Evolutionary conservation across 345 rosid genomes (phyloP).

Genomic region (Trapa bicornis): DNA sequence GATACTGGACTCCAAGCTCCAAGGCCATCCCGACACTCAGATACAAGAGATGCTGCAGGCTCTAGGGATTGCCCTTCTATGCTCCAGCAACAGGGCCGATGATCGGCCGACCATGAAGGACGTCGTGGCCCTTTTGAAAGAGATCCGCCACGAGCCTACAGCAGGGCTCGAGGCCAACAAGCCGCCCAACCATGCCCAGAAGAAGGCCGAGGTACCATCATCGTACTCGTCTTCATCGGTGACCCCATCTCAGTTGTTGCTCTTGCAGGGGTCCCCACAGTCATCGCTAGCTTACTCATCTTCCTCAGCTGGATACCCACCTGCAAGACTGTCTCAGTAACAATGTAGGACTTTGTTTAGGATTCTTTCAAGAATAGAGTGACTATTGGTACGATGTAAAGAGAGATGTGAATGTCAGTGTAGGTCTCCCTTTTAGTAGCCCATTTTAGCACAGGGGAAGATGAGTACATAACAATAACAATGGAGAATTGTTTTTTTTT

Average conservation of each 20-base stretch:
- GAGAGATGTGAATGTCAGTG: not conserved
- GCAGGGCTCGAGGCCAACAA: constrained; percentile 25
- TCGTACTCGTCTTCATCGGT: constrained; percentile 27
- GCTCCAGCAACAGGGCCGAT: constrained; percentile 53
- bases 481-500: not conserved
- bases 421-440: not conserved
- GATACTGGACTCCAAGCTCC: constrained; percentile 52
- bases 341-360: not conserved
- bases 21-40: constrained; percentile 49
- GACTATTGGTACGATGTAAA: not conserved
- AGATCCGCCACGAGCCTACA: constrained; percentile 40
- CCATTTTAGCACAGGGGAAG: not conserved
- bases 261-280: constrained; percentile 29
- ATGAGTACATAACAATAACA: not conserved
- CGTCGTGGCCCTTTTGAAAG: constrained; percentile 58
- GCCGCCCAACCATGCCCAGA: constrained; percentile 15
- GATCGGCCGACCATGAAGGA: constrained; percentile 96
- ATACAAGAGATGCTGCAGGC: constrained; percentile 86
- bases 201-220: constrained; percentile 16
- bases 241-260: constrained; percentile 35
- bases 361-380: not conserved
- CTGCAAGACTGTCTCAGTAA: not conserved
- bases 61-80: constrained; percentile 64
- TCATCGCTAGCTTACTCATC: constrained; percentile 38
- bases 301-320: constrained; percentile 16